These are phyloP conservation scores for Leishmania aethiopica DNA, from an alignment of 208 protist species.

Conservation along the genomic window DNA sequence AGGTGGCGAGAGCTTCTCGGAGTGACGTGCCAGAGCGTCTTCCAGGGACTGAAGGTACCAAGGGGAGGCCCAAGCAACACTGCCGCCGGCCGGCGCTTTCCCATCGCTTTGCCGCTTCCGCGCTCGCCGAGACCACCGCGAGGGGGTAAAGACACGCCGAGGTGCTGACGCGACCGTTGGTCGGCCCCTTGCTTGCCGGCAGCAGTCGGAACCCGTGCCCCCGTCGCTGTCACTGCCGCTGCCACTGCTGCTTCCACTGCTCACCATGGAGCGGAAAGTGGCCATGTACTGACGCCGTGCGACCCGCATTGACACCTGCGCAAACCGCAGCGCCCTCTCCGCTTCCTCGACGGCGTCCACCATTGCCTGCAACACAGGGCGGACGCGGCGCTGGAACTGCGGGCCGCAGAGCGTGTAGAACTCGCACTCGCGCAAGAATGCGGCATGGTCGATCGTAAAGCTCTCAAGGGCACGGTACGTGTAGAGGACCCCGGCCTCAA, in stretches of 20 bases:
- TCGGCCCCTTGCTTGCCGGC: neutral
- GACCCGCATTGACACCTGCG: constrained; percentile 17
- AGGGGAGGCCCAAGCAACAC: neutral
- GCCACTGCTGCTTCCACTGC: constrained; percentile 9
- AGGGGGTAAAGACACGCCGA: constrained; percentile 19
- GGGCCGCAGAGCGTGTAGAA: constrained; percentile 61
- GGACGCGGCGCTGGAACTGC: constrained; percentile 41
- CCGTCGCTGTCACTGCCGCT: constrained; percentile 17
- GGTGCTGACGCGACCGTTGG: neutral
- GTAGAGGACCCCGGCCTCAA: constrained; percentile 64
- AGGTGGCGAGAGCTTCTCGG: neutral
- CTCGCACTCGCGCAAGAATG: constrained; percentile 67
- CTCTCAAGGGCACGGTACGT: constrained; percentile 47
- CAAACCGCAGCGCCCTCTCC: constrained; percentile 42
- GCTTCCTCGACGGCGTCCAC: constrained; percentile 62
- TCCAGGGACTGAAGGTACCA: constrained; percentile 18
- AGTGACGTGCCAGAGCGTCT: constrained; percentile 16
- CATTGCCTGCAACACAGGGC: constrained; percentile 55
- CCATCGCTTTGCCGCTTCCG: neutral
- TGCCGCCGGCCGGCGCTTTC: neutral
- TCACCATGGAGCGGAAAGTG: constrained; percentile 34
- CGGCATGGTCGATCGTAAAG: constrained; percentile 60
- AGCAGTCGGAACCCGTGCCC: neutral
- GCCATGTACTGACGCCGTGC: constrained; percentile 36
- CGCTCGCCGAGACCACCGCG: constrained; percentile 10